Conservation (phyloP, 345 rosid species). For the Crucihimalaya himalaica region DNA sequence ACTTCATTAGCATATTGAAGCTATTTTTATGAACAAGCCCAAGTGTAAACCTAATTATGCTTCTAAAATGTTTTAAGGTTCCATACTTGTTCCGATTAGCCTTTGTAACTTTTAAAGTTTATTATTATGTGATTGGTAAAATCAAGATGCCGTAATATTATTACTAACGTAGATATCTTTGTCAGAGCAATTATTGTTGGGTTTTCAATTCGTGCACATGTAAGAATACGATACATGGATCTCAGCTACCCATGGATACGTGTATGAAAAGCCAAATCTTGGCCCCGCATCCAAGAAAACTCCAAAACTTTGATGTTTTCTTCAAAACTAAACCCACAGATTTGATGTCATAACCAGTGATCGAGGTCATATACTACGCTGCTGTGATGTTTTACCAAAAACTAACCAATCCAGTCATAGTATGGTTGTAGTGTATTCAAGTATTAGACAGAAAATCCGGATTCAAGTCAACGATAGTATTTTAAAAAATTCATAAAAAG, state of each 20-base stretch:
- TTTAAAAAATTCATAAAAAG: neutral
- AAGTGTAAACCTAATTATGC: neutral
- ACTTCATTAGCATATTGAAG: neutral
- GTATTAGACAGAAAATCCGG: neutral
- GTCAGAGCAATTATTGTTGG: neutral
- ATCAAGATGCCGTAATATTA: neutral
- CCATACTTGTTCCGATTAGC: neutral
- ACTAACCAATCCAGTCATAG: neutral
- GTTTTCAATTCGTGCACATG: neutral
- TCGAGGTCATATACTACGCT: neutral
- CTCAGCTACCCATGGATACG: conserved; percentile 25
- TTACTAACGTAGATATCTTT: neutral
- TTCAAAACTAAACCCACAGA: conserved; percentile 15
- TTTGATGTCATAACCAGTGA: conserved; percentile 14
- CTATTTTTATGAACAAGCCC: neutral
- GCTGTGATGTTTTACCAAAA: neutral
- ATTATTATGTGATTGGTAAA: neutral
- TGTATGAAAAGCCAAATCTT: neutral
- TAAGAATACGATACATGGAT: conserved; percentile 10
- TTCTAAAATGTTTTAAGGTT: neutral
- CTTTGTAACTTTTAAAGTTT: neutral
- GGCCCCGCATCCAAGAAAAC: neutral
- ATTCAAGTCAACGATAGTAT: neutral
- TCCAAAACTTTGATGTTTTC: neutral
- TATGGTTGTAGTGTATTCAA: neutral